These are phyloP conservation scores for Penicillium sp. DNA, from an alignment of 2,329 filamentous ascomycete species.

Conservation along the genomic window DNA sequence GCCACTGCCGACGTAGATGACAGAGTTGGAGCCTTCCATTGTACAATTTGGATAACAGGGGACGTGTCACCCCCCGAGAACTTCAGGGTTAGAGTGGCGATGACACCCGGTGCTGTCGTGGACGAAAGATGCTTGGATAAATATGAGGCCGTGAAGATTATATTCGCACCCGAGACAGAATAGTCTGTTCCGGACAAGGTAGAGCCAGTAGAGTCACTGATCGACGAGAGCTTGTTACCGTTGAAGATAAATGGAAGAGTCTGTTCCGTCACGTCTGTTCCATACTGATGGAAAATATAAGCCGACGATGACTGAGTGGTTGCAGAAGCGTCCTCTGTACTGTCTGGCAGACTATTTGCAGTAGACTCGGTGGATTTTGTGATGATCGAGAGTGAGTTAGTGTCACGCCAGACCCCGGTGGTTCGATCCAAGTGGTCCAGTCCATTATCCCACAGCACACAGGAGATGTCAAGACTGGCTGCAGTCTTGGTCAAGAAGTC, in stretches of 20 bases:
- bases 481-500: slow-evolving; percentile 47
- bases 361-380: slow-evolving; percentile 38
- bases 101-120: slow-evolving; percentile 38
- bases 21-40: slow-evolving; percentile 44
- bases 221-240: slow-evolving; percentile 44
- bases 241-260: slow-evolving; percentile 47
- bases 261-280: slow-evolving; percentile 37
- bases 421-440: slow-evolving; percentile 47
- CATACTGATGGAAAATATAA: slow-evolving; percentile 48
- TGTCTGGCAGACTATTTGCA: slow-evolving; percentile 46
- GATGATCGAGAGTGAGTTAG: slow-evolving; percentile 43
- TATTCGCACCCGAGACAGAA: slow-evolving; percentile 35
- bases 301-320: slow-evolving; percentile 45
- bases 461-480: slow-evolving; percentile 43
- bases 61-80: slow-evolving; percentile 46
- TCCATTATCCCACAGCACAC: slow-evolving; percentile 54
- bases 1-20: slow-evolving; percentile 23
- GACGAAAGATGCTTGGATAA: slow-evolving; percentile 40
- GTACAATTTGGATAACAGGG: slow-evolving; percentile 43
- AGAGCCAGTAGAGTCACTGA: slow-evolving; percentile 33
- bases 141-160: slow-evolving; percentile 45
- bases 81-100: slow-evolving; percentile 45
- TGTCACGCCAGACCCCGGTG: slow-evolving; percentile 45
- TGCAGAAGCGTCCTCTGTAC: slow-evolving; percentile 43
- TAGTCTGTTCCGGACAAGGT: slow-evolving; percentile 42